Evolutionary conservation across 495 filamentous ascomycete species (phyloP), one percentile per base, ranked within the genome.

Genomic region (Lasiosphaeris hirsuta): DNA sequence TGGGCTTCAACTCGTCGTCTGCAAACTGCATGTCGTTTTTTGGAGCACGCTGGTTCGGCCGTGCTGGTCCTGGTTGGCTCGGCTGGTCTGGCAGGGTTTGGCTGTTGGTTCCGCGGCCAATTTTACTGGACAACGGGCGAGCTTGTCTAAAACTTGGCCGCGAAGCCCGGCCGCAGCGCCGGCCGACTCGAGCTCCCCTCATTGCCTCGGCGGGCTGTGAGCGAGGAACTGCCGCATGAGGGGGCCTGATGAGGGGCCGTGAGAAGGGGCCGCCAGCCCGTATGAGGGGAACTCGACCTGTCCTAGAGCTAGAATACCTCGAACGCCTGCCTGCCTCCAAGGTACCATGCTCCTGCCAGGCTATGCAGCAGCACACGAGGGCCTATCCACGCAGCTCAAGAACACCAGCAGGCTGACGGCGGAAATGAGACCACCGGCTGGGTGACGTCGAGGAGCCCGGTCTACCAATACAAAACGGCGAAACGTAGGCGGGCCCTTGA

Each of bases 121-220:
- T 56, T 68, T 57, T 42, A 68, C 62, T 68, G 65, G 65, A 56
- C 54, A 45, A 43, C 57, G 42, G 42, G 39, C 47, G 55, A 62
- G 60, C 57, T 51, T 41, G 46, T 39, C 36, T 55, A 60, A 67
- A 66, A 61, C 57, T 49, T 18, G n/a, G 50, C 33, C 50, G 33
- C 23, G 23, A 30, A 30, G 23, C 23, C 23, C 34, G 57, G 56
- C 59, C 49, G 52, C 55, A 48, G 48, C 38, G 17, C 23, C 11
- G 34, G 59, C 40, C 58, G 47, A 18, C 47, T 40, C 13, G 18
- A 39, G 45, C 37, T 14, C 36, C 43, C 19, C 42, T 23, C 40
- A n/a, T 35, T 52, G 33, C 54, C 58, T 43, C 10, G 39, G 47
- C 6, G 46, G 42, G 37, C 19, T 35, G 46, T 48, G 35, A 39